These are phyloP conservation scores for Hibiscus syriacus DNA, from an alignment of 345 rosid species.

Conservation along the genomic window DNA sequence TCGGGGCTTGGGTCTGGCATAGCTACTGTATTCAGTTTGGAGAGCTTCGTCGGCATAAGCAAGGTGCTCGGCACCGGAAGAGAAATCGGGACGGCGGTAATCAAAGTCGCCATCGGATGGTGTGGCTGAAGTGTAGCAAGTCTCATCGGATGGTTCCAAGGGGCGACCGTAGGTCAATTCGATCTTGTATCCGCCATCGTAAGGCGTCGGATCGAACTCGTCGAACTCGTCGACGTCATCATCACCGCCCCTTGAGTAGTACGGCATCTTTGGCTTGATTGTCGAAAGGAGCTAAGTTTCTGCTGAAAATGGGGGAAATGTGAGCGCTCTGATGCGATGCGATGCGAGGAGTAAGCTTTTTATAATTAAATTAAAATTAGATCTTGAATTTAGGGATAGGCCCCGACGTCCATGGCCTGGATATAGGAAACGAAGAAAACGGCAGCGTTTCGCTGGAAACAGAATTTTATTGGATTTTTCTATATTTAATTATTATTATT, in stretches of 20 bases:
- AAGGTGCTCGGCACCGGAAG: constrained; percentile 52
- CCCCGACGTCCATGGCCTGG: not conserved
- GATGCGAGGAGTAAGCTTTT: not conserved
- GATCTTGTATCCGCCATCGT: constrained; percentile 86
- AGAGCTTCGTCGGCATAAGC: constrained; percentile 70
- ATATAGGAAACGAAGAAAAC: not conserved
- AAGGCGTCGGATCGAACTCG: constrained; percentile 91
- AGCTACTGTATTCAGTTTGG: constrained; percentile 72
- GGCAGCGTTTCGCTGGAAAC: not conserved
- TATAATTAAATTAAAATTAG: not conserved
- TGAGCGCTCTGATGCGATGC: not conserved
- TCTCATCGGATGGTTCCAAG: constrained; percentile 56
- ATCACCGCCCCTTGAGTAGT: constrained; percentile 42
- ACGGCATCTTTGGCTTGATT: constrained; percentile 51
- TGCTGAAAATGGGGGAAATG: not conserved
- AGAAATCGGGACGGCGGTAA: constrained; percentile 61
- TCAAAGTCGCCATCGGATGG: constrained; percentile 40
- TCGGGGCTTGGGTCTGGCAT: constrained; percentile 68
- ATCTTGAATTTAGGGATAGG: not conserved
- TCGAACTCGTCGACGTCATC: constrained; percentile 68
- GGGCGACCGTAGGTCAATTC: constrained; percentile 72
- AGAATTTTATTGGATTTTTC: not conserved
- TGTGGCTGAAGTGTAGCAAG: constrained; percentile 49
- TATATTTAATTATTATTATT: not conserved
- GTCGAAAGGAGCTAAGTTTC: not conserved